phyloP scores from a whole-genome alignment of 2,329 filamentous ascomycete species.

The Trichoderma sp. region DNA sequence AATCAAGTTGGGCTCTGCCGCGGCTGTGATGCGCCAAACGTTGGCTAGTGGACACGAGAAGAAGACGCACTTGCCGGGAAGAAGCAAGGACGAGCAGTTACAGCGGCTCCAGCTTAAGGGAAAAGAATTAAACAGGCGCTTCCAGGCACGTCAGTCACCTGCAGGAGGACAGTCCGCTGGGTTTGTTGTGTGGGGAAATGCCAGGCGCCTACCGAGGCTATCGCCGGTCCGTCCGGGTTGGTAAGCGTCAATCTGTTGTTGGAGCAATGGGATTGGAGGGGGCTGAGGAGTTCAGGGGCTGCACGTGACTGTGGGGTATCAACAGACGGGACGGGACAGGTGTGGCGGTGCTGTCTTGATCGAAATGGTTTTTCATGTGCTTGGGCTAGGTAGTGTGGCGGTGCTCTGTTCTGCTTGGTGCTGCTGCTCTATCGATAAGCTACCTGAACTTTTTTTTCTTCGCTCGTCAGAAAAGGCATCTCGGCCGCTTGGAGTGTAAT shows the following conservation, averaged over 20 bases:
- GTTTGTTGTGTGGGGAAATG: constrained; percentile 18
- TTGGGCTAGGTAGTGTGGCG: constrained; percentile 3
- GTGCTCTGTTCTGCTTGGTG: neutral
- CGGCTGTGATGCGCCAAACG: neutral
- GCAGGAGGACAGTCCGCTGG: neutral
- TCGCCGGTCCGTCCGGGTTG: constrained; percentile 20
- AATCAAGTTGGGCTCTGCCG: neutral
- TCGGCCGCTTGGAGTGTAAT: neutral
- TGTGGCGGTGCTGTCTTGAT: neutral
- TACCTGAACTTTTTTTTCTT: constrained; percentile 30
- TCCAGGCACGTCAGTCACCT: constrained; percentile 21
- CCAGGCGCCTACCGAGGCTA: constrained; percentile 22
- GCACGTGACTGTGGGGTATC: constrained; percentile 40
- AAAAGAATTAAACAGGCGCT: constrained; percentile 10
- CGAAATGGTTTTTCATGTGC: neutral
- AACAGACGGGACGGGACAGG: neutral
- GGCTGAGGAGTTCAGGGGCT: constrained; percentile 4
- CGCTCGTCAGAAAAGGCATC: constrained; percentile 6
- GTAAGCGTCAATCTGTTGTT: constrained; percentile 3
- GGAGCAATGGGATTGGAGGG: neutral
- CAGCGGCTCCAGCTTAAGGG: neutral
- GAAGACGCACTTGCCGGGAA: neutral
- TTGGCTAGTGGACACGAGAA: neutral
- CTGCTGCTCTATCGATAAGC: constrained; percentile 38
- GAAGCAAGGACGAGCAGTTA: neutral